Percentiles rank a stretch among this genome's conserved stretches.
Evolutionary conservation across 345 rosid species (phyloP).

Genomic region (Noccaea bulbosa): DNA sequence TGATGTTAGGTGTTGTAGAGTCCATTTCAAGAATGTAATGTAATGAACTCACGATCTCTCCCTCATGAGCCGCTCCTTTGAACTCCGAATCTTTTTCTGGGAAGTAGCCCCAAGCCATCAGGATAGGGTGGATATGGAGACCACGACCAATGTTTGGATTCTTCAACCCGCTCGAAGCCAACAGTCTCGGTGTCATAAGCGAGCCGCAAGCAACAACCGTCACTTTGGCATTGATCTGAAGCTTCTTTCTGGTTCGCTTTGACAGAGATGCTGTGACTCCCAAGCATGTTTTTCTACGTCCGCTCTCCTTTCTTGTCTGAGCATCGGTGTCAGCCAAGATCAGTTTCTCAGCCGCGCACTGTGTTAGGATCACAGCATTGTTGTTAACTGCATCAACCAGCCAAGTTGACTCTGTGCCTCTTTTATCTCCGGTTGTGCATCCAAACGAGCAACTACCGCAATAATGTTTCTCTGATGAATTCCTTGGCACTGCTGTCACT

Average conservation of each 20-base stretch:
- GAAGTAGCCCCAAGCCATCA: slow-evolving; percentile 70
- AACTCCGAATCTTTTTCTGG: slow-evolving; percentile 48
- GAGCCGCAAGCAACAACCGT: slow-evolving; percentile 70
- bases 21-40: slow-evolving; percentile 52
- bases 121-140: slow-evolving; percentile 69
- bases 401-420: slow-evolving; percentile 67
- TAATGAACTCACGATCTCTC: slow-evolving; percentile 70
- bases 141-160: slow-evolving; percentile 65
- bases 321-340: slow-evolving; percentile 44
- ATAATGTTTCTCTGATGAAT: slow-evolving; percentile 54
- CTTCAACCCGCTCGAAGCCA: slow-evolving; percentile 60
- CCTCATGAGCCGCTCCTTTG: slow-evolving; percentile 54
- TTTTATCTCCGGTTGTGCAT: slow-evolving; percentile 66
- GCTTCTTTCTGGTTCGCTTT: slow-evolving; percentile 42
- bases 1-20: slow-evolving; percentile 48
- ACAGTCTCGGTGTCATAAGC: slow-evolving; percentile 60
- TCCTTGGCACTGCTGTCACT: slow-evolving; percentile 54
- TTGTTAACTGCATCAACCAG: slow-evolving; percentile 62
- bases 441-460: slow-evolving; percentile 72
- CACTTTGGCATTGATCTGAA: slow-evolving; percentile 62
- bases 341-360: slow-evolving; percentile 60
- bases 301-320: slow-evolving; percentile 41
- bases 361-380: slow-evolving; percentile 63
- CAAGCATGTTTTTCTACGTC: slow-evolving; percentile 48
- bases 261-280: slow-evolving; percentile 56